Percentiles rank a stretch among this genome's conserved stretches.
Evolutionary conservation across 208 protist species (phyloP).

Genomic region (Leishmania guyanensis): DNA sequence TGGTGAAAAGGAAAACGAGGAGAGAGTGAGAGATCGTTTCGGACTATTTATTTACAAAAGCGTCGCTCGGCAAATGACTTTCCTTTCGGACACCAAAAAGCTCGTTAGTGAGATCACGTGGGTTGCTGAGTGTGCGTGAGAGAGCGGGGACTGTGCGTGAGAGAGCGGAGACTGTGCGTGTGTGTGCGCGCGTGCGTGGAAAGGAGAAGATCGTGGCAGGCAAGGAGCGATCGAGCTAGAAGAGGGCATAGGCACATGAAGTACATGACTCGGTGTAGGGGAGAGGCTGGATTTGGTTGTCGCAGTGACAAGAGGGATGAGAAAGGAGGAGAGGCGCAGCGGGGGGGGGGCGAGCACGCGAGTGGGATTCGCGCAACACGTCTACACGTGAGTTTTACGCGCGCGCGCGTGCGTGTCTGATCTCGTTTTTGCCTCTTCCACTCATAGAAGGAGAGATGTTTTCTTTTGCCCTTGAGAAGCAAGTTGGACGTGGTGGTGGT

Average conservation of each 20-base stretch:
- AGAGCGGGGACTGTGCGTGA: background rate
- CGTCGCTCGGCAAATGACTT: background rate
- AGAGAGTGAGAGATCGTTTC: background rate
- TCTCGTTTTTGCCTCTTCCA: too few relatives aligned
- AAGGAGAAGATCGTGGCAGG: background rate
- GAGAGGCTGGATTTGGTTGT: background rate
- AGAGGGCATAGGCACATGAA: background rate
- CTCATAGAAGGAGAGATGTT: too few relatives aligned
- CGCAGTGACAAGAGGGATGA: background rate
- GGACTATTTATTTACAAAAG: background rate
- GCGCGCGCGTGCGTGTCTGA: too few relatives aligned
- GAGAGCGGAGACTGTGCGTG: background rate
- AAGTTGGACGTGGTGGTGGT: too few relatives aligned
- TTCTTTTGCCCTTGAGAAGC: too few relatives aligned
- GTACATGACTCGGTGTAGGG: background rate
- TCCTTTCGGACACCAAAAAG: background rate
- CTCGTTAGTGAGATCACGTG: background rate
- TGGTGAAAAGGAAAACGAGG: background rate
- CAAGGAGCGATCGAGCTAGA: background rate
- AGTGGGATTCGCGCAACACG: background rate
- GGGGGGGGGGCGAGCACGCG: too few relatives aligned
- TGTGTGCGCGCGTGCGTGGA: background rate
- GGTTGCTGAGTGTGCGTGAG: background rate
- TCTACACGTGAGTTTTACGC: background rate
- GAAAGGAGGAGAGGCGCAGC: background rate